These are phyloP conservation scores for Avena atlantica DNA, from an alignment of 176 grass and related monocot species.

Conservation along the genomic window DNA sequence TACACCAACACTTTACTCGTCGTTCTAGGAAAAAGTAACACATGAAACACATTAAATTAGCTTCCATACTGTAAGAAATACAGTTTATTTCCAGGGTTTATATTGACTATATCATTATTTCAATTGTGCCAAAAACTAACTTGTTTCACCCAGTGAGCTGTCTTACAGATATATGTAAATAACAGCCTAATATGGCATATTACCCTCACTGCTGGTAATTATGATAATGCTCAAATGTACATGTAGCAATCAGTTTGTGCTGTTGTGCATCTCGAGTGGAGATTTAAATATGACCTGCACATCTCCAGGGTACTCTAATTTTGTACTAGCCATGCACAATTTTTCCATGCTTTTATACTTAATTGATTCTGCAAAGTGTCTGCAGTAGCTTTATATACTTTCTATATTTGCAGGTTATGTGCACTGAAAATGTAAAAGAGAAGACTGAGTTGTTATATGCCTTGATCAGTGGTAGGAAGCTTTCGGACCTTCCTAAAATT, in stretches of 20 bases:
- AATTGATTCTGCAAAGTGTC: neutral
- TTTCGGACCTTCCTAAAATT: conserved; percentile 85
- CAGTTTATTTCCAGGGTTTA: neutral
- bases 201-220: neutral
- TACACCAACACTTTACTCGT: neutral
- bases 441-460: conserved; percentile 82
- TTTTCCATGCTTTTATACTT: neutral
- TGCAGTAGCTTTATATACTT: conserved; percentile 14
- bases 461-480: conserved; percentile 78
- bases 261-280: neutral
- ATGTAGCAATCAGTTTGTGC: neutral
- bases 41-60: neutral
- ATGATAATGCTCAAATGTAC: neutral
- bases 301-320: neutral
- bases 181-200: neutral
- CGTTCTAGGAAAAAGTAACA: neutral
- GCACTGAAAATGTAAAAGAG: conserved; percentile 71
- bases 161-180: neutral
- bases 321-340: neutral
- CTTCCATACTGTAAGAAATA: neutral
- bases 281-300: conserved; percentile 17
- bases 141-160: neutral
- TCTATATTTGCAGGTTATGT: conserved; percentile 78
- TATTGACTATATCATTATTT: neutral
- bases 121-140: neutral